Base-by-base conservation (phyloP, 2,329 filamentous ascomycete species). In the Chaetomiaceae sp. region DNA sequence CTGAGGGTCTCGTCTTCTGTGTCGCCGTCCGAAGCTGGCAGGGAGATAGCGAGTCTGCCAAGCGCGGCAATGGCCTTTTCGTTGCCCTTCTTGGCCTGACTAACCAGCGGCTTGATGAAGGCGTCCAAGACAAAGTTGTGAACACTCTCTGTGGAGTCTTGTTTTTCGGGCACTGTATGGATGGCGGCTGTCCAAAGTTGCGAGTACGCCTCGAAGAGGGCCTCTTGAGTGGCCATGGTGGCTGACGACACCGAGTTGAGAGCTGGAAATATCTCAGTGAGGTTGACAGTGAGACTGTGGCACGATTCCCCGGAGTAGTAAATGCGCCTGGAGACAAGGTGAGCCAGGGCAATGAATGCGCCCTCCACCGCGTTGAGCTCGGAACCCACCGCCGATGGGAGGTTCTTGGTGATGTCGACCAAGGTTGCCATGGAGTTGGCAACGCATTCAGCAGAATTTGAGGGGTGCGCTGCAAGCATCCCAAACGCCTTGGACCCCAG, bases 31-130 rank as follows among this genome's bases (percentile, higher is more conserved):
- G 31, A 17, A 3, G 45, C 51, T 2, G 73, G 68, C 3, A 82
- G 67, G 1, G 85, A 79, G 46, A 89, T 78, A 0, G 86, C 83
- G 3, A 97, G 71, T 42, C 87, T 79, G 0, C 93, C 93, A 5
- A 97, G 73, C 3, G 88, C 82, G n/a, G 80, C 68, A 44, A 96
- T 92, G 0, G 92, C 87, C 50, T 79, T 83, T 62, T 95, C 91
- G 50, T 88, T 87, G 8, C 89, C 87, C 51, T 86, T 83, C 64
- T 90, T 93, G 9, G 88, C 85, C 53, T 85, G 80, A 1, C 76
- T 72, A 5, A 80, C 74, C 0, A 96, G 71, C 6, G 81, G 78
- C 16, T 84, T 76, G 20, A 84, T 73, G 13, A 90, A 71, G 1
- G 74, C 66, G 23, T 65, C 66, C 4, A 70, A 60, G 23, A 65